phyloP scores from a whole-genome alignment of 441 rosid species.

The Populus tomentosa region DNA sequence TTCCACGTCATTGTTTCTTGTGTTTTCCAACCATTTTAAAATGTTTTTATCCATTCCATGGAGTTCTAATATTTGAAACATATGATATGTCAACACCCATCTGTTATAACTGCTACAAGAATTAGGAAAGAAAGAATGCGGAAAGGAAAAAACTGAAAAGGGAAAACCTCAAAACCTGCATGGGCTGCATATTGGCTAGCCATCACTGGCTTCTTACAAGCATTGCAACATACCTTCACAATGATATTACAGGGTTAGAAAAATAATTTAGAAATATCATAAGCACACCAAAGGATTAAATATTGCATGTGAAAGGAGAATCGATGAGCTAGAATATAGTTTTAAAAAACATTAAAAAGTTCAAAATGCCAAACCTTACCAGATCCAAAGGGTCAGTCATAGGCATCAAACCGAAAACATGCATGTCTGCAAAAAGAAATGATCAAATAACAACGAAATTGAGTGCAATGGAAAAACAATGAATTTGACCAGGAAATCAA shows the following conservation, averaged over 20 bases:
- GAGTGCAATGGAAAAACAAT: not conserved
- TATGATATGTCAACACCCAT: not conserved
- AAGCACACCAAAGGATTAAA: not conserved
- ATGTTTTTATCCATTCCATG: not conserved
- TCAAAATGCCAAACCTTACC: slow-evolving; percentile 35
- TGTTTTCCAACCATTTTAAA: not conserved
- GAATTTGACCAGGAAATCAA: not conserved
- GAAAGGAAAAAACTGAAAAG: not conserved
- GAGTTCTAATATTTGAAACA: not conserved
- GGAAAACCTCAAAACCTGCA: slow-evolving; percentile 44
- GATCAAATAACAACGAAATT: slow-evolving; percentile 8
- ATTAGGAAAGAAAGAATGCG: not conserved
- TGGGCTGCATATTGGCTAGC: slow-evolving; percentile 62
- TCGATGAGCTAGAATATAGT: not conserved
- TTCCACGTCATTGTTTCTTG: not conserved
- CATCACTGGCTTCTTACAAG: slow-evolving; percentile 63
- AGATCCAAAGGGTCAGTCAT: slow-evolving; percentile 54
- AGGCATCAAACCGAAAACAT: slow-evolving; percentile 61
- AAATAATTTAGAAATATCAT: not conserved
- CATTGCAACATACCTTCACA: slow-evolving; percentile 62
- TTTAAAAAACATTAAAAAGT: not conserved
- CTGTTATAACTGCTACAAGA: not conserved
- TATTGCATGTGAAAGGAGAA: not conserved
- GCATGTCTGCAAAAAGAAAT: slow-evolving; percentile 51
- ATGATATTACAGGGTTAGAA: slow-evolving; percentile 20